A percentile compares a stretch with the other conserved stretches of the same genome.
Evolutionary conservation across 2,329 filamentous ascomycete genomes (phyloP).

Genomic region (Orbilia oligospora): DNA sequence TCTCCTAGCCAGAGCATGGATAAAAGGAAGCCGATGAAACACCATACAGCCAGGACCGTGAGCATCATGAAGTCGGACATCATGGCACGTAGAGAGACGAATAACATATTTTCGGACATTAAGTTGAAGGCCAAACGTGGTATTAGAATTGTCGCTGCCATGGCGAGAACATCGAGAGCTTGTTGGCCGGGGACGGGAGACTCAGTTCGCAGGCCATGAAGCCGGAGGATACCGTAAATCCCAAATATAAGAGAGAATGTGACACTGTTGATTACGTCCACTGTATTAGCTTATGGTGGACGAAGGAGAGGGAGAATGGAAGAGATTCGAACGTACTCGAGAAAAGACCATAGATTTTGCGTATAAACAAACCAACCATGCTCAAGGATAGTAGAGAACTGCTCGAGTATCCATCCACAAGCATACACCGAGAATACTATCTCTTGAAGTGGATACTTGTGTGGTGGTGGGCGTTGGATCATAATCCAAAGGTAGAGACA

Average conservation of each 20-base stretch:
- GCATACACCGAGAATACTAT: constrained; percentile 80
- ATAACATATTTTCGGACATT: constrained; percentile 86
- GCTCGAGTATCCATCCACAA: constrained; percentile 83
- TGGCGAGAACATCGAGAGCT: constrained; percentile 82
- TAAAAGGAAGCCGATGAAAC: constrained; percentile 84
- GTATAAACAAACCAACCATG: constrained; percentile 86
- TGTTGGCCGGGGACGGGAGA: constrained; percentile 73
- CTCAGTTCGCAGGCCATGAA: constrained; percentile 74
- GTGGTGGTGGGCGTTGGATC: constrained; percentile 74
- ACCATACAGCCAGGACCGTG: constrained; percentile 82
- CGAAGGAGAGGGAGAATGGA: not conserved
- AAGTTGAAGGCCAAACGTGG: constrained; percentile 86
- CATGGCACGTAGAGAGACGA: constrained; percentile 85
- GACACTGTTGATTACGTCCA: constrained; percentile 67
- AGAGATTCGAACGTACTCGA: constrained; percentile 71
- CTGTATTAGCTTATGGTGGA: not conserved
- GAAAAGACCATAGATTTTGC: constrained; percentile 89
- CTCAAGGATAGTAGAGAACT: constrained; percentile 81
- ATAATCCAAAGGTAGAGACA: constrained; percentile 80
- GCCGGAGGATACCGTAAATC: constrained; percentile 77
- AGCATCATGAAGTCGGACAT: constrained; percentile 87
- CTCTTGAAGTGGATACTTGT: constrained; percentile 73
- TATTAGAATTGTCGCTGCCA: constrained; percentile 82
- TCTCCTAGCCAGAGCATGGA: constrained; percentile 84
- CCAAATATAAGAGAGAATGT: constrained; percentile 81